phyloP scores from a whole-genome alignment of 306 rosid species.

The Castanea sativa region DNA sequence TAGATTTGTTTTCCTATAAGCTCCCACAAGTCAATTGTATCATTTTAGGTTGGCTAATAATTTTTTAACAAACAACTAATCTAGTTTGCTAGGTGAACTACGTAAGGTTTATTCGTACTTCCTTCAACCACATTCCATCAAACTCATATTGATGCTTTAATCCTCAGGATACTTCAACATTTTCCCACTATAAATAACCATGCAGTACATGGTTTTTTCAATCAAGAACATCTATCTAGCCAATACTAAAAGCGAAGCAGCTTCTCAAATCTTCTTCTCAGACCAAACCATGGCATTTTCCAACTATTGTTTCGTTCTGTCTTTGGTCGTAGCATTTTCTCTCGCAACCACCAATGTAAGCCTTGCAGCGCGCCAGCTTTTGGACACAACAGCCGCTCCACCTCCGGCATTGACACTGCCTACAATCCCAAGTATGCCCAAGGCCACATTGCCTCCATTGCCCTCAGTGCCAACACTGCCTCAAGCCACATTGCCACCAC shows the following conservation, averaged over 20 bases:
- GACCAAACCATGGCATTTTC: neutral
- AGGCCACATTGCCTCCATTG: conserved; percentile 15
- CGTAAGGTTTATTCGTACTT: neutral
- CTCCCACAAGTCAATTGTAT: neutral
- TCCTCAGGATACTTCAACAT: neutral
- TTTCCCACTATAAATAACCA: neutral
- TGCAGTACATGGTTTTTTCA: neutral
- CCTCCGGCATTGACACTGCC: conserved; percentile 19
- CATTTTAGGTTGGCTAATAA: neutral
- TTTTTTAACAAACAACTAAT: neutral
- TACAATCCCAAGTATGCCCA: conserved; percentile 9
- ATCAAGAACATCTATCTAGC: neutral
- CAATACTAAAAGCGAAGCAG: neutral
- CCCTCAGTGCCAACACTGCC: conserved; percentile 12
- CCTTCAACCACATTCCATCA: conserved; percentile 10
- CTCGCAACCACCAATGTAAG: conserved; percentile 26
- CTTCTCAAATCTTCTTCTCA: neutral
- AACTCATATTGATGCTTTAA: neutral
- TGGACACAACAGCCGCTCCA: conserved; percentile 30
- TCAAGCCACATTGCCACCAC: conserved; percentile 1
- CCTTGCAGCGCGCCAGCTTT: conserved; percentile 29
- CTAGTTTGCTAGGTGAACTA: conserved; percentile 7
- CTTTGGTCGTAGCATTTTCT: neutral
- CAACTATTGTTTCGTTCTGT: neutral
- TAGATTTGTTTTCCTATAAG: no score